phyloP scores from a whole-genome alignment of 140 eudicot genomes.

The Anethum foeniculum region DNA sequence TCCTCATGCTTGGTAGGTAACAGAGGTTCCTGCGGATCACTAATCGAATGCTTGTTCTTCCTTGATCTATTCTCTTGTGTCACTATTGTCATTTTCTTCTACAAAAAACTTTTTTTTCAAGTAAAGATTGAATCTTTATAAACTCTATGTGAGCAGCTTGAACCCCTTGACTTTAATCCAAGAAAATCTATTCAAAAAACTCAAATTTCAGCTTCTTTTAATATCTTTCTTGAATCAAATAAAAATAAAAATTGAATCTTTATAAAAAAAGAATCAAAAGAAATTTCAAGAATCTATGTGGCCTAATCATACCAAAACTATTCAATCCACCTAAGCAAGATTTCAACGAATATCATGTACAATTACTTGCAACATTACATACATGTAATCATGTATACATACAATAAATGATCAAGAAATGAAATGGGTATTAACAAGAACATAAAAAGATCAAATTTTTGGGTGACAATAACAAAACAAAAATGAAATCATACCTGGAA shows the following conservation, averaged over 20 bases:
- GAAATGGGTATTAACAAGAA: not conserved
- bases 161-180: conserved; percentile 21
- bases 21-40: conserved; percentile 70
- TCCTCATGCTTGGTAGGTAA: conserved; percentile 73
- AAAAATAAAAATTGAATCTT: not conserved
- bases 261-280: not conserved
- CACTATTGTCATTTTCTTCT: conserved; percentile 59
- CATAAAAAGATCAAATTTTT: not conserved
- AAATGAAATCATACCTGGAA: conserved; percentile 6
- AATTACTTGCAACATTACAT: not conserved
- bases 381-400: not conserved
- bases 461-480: not conserved
- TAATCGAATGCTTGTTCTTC: conserved; percentile 38
- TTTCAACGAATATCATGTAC: not conserved
- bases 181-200: conserved; percentile 7
- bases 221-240: not conserved
- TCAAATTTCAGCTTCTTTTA: not conserved
- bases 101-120: not conserved
- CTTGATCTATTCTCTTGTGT: conserved; percentile 38
- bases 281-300: not conserved
- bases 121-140: not conserved
- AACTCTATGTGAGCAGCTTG: conserved; percentile 4
- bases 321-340: not conserved
- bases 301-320: not conserved
- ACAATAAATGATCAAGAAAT: not conserved